Percentiles rank a stretch among this genome's conserved stretches.
These are phyloP conservation scores for Macrocystidia cucumis DNA, from an alignment of 1,284 basidiomycete species.

Conservation along the genomic window DNA sequence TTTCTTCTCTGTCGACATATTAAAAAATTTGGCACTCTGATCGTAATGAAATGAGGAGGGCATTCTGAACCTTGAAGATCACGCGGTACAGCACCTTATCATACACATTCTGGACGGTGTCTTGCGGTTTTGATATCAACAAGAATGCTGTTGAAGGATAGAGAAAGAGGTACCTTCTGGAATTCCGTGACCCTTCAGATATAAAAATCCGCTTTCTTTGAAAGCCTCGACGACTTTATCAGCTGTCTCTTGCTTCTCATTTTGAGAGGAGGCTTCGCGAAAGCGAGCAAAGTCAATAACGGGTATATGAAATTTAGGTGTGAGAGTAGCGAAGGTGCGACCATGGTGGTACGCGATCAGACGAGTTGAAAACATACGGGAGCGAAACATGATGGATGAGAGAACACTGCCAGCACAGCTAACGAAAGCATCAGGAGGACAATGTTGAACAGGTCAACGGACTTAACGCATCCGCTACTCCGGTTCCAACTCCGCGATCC, in stretches of 20 bases:
- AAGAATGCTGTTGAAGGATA: neutral
- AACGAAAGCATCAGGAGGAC: neutral
- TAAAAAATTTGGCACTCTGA: constrained; percentile 72
- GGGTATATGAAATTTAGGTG: constrained; percentile 49
- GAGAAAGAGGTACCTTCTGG: constrained; percentile 24
- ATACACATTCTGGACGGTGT: constrained; percentile 48
- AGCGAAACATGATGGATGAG: too few species aligned
- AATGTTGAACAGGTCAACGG: neutral
- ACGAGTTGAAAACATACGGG: too few species aligned
- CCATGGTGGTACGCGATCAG: too few species aligned
- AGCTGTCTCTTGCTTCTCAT: constrained; percentile 58
- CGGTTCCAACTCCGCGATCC: too few species aligned
- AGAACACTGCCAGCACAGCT: neutral
- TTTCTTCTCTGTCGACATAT: constrained; percentile 56
- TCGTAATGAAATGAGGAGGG: neutral
- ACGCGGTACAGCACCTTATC: constrained; percentile 54
- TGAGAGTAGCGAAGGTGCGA: constrained; percentile 18
- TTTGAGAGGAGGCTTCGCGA: constrained; percentile 34
- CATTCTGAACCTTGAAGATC: constrained; percentile 4
- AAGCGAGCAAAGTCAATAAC: constrained; percentile 73
- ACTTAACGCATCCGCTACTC: neutral
- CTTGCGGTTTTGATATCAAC: constrained; percentile 6
- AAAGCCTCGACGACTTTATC: constrained; percentile 69
- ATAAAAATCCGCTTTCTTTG: constrained; percentile 72
- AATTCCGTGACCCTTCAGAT: constrained; percentile 66